These are phyloP conservation scores for Fragaria vesca DNA, from an alignment of 306 rosid species.

Conservation along the genomic window DNA sequence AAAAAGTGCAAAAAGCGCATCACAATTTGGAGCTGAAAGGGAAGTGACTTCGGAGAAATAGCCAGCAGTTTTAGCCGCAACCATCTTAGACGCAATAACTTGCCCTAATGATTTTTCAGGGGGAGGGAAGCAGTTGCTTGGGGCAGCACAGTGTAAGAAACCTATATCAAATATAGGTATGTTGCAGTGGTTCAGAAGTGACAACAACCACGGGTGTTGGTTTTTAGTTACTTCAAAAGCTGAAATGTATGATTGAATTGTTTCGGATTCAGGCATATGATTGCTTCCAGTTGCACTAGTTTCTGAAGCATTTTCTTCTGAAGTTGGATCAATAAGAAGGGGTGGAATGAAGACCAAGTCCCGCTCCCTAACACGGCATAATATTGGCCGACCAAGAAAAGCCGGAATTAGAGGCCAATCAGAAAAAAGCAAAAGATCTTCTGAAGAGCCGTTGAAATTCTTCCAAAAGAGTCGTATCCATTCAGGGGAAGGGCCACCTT, in stretches of 20 bases:
- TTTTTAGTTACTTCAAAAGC: slow-evolving; percentile 61
- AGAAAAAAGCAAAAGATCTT: slow-evolving; percentile 70
- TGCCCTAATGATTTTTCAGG: slow-evolving; percentile 69
- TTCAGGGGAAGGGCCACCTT: slow-evolving; percentile 84
- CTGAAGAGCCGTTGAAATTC: slow-evolving; percentile 49
- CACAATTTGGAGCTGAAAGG: slow-evolving; percentile 59
- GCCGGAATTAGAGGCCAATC: slow-evolving; percentile 98
- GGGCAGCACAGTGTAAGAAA: slow-evolving; percentile 71
- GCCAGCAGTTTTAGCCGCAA: slow-evolving; percentile 81
- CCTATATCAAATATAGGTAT: slow-evolving; percentile 79
- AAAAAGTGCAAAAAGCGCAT: slow-evolving; percentile 79
- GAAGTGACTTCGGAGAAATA: slow-evolving; percentile 70
- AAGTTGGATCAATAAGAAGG: slow-evolving; percentile 39
- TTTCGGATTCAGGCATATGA: slow-evolving; percentile 45
- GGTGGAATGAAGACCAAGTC: slow-evolving; percentile 87
- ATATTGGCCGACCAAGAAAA: slow-evolving; percentile 87
- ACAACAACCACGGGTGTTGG: slow-evolving; percentile 75
- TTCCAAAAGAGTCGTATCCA: slow-evolving; percentile 93
- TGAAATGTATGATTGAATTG: slow-evolving; percentile 49
- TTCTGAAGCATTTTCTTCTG: slow-evolving; percentile 39
- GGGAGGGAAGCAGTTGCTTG: slow-evolving; percentile 60
- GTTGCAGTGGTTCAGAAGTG: slow-evolving; percentile 83
- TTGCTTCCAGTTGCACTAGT: slow-evolving; percentile 40
- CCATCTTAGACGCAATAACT: slow-evolving; percentile 85
- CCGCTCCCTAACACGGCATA: slow-evolving; percentile 84